Percentiles rank a stretch among this genome's conserved stretches.
These are phyloP conservation scores for Anthostomella pinea DNA, from an alignment of 2,329 filamentous ascomycete species.

Conservation along the genomic window DNA sequence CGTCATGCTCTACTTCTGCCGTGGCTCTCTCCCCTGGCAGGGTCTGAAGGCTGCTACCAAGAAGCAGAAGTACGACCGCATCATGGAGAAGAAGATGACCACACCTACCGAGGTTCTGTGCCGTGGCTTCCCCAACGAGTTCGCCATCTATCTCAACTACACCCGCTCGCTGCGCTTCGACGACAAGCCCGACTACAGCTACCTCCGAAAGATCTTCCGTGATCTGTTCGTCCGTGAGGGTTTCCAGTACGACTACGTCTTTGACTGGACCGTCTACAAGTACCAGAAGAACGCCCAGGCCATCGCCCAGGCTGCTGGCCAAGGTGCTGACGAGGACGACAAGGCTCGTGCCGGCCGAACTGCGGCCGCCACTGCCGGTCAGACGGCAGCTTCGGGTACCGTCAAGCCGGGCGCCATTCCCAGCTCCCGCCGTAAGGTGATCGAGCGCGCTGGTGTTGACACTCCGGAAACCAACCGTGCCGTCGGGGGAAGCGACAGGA, in stretches of 20 bases:
- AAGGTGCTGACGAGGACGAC: conserved; percentile 71
- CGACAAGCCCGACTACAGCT: conserved; percentile 99
- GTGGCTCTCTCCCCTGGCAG: conserved; percentile 97
- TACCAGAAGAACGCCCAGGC: conserved; percentile 99
- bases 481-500: conserved; percentile 82
- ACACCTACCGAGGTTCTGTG: conserved; percentile 97
- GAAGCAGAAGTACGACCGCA: conserved; percentile 99
- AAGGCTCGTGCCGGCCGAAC: conserved; percentile 69
- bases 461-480: conserved; percentile 71
- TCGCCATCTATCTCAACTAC: conserved; percentile 99
- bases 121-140: conserved; percentile 98
- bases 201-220: conserved; percentile 99
- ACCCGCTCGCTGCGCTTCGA: conserved; percentile 97
- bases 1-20: conserved; percentile 99
- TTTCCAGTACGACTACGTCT: conserved; percentile 99
- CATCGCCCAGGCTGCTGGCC: conserved; percentile 77
- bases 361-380: conserved; percentile 61
- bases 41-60: conserved; percentile 97
- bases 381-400: conserved; percentile 56
- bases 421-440: conserved; percentile 80
- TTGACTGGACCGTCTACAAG: conserved; percentile 99
- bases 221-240: conserved; percentile 98
- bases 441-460: conserved; percentile 65
- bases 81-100: conserved; percentile 99
- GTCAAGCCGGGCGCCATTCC: conserved; percentile 72